These are phyloP conservation scores for Chrysanthemum makinoi DNA, from an alignment of 129 eudicot genomes.

Conservation along the genomic window DNA sequence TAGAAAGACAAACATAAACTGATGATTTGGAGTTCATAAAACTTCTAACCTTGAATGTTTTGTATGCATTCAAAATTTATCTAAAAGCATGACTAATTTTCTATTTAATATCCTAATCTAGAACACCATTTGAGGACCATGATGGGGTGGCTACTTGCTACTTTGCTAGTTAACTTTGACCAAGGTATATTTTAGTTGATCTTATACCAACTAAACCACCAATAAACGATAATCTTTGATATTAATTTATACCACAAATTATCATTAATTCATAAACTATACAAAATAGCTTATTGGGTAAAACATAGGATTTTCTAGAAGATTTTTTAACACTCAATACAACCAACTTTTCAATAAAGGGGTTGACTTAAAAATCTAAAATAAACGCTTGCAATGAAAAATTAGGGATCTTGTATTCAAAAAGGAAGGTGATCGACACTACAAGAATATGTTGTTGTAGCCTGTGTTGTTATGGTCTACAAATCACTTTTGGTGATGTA, in stretches of 20 bases:
- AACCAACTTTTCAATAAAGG: no score
- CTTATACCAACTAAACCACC: not conserved
- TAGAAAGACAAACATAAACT: no score
- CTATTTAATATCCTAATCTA: not conserved
- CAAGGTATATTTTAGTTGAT: not conserved
- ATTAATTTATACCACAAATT: not conserved
- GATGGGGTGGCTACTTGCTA: not conserved
- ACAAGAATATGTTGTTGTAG: not conserved
- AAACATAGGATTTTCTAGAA: not conserved
- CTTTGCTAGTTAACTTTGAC: not conserved
- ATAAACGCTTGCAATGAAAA: no score
- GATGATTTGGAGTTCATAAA: no score
- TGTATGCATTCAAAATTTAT: no score
- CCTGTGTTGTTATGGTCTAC: not conserved
- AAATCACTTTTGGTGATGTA: no score
- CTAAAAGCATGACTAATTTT: not conserved
- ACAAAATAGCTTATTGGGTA: not conserved
- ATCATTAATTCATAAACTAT: not conserved
- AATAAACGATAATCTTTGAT: not conserved
- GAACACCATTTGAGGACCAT: not conserved
- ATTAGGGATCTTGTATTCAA: not conserved
- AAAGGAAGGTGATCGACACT: not conserved
- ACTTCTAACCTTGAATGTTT: no score
- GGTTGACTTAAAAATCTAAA: no score
- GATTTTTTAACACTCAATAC: not conserved